Percentiles rank a stretch among this genome's conserved stretches.
Evolutionary conservation across 768 basidiomycete genomes (phyloP).

Genomic region (Psilocybe cubensis): DNA sequence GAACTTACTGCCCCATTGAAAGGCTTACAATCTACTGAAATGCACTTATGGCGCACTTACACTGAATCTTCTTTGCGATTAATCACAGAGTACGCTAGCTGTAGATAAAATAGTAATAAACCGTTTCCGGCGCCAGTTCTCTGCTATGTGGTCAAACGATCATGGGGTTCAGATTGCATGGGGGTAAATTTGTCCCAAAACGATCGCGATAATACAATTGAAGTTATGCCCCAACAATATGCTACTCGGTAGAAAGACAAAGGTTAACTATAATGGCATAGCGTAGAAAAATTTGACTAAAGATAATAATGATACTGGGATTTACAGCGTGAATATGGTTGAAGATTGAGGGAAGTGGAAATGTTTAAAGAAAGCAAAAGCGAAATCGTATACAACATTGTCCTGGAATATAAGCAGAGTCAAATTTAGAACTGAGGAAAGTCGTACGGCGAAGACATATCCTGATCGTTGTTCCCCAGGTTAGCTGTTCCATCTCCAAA

Average conservation of each 20-base stretch:
- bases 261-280: not conserved
- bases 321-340: not conserved
- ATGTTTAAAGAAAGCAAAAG: not conserved
- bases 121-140: too few species aligned
- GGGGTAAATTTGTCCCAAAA: too few species aligned
- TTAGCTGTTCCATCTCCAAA: not conserved
- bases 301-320: slow-evolving; percentile 1
- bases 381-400: not conserved
- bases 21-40: too few species aligned
- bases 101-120: too few species aligned
- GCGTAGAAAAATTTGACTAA: not conserved
- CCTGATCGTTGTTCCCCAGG: not conserved
- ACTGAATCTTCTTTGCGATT: too few species aligned
- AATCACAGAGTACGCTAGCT: too few species aligned
- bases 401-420: not conserved
- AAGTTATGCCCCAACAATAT: too few species aligned
- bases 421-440: not conserved
- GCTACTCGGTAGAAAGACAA: not conserved
- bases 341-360: not conserved
- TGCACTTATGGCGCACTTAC: too few species aligned
- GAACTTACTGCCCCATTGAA: too few species aligned
- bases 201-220: too few species aligned
- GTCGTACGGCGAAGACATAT: not conserved
- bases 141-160: too few species aligned
- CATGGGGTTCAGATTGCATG: too few species aligned